Evolutionary conservation across 2,329 filamentous ascomycete species (phyloP).

Genomic region (Alternaria sp.): DNA sequence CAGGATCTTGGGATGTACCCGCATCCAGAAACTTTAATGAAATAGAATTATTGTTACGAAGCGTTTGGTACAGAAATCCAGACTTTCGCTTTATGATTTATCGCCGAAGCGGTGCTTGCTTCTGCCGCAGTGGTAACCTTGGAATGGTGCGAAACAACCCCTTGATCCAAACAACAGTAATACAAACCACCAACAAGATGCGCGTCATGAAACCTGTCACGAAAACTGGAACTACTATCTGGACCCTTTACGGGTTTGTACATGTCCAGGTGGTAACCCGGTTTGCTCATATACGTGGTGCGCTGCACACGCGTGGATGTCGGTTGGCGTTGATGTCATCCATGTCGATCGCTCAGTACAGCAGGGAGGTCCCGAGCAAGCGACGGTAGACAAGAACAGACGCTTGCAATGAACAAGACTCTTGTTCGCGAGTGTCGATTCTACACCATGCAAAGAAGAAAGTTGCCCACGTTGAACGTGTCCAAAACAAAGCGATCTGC

Average conservation of each 20-base stretch:
- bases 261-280: background rate
- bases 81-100: background rate
- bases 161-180: background rate
- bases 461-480: background rate
- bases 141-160: background rate
- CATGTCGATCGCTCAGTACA: background rate
- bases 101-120: background rate
- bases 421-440: background rate
- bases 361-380: constrained; percentile 1
- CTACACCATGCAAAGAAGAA: background rate
- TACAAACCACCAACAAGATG: background rate
- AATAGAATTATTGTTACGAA: background rate
- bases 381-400: background rate
- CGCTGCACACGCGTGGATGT: background rate
- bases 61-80: background rate
- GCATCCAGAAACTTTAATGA: background rate
- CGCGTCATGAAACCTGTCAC: background rate
- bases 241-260: constrained; percentile 1
- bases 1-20: background rate
- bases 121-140: background rate
- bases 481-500: background rate
- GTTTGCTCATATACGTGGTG: background rate
- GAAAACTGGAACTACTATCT: background rate
- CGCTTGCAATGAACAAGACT: background rate
- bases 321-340: constrained; percentile 14